Percentiles rank a stretch among this genome's conserved stretches.
These are phyloP conservation scores for Penicillium pancosmium DNA, from an alignment of 495 filamentous ascomycete species.

Conservation along the genomic window DNA sequence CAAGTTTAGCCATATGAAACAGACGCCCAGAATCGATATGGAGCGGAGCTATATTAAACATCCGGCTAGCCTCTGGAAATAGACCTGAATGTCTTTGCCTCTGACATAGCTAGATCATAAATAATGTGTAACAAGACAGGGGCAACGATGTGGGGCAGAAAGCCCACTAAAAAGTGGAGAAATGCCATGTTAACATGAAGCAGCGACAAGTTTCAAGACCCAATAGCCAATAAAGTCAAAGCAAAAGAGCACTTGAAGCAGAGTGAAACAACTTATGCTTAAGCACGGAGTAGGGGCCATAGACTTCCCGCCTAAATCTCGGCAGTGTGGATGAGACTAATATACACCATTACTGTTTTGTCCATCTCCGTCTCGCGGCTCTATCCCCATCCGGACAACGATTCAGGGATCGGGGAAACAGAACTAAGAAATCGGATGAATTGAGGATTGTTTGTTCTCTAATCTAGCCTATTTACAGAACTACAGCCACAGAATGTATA, in stretches of 20 bases:
- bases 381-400: constrained; percentile 1
- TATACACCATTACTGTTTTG: not conserved
- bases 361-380: not conserved
- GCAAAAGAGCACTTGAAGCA: not conserved
- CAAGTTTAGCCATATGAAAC: not conserved
- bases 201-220: constrained; percentile 2
- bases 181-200: constrained; percentile 2
- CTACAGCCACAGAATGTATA: no score
- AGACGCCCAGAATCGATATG: no score
- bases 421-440: not conserved
- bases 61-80: not conserved
- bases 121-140: constrained; percentile 1
- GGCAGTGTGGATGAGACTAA: not conserved
- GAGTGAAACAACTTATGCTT: not conserved
- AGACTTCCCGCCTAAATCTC: not conserved
- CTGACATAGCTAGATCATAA: not conserved
- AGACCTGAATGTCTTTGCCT: not conserved
- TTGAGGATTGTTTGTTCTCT: not conserved
- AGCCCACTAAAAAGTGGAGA: not conserved
- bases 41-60: no score
- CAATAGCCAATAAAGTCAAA: not conserved
- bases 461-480: not conserved
- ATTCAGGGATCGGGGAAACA: not conserved
- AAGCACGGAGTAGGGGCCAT: not conserved
- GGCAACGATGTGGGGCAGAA: not conserved